Conservation (phyloP, 352 stramenopile species). For the Nothophytophthora sp. region DNA sequence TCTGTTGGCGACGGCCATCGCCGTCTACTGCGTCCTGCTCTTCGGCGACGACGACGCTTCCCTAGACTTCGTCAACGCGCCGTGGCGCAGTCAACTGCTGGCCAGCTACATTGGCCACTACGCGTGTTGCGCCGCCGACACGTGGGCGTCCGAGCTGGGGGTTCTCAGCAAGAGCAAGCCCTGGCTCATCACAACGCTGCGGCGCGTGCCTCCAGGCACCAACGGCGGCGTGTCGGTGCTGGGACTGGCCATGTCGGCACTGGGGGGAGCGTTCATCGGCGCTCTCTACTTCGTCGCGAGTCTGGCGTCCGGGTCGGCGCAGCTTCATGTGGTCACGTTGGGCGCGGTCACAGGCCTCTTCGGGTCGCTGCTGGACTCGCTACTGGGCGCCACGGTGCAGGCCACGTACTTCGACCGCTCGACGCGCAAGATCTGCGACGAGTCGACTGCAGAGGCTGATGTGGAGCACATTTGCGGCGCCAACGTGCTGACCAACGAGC, state of each 20-base stretch:
- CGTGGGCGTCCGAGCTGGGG: slow-evolving; percentile 95
- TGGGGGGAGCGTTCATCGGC: slow-evolving; percentile 91
- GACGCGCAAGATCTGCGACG: slow-evolving; percentile 62
- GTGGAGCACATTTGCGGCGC: slow-evolving; percentile 26
- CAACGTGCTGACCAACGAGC: slow-evolving; percentile 65
- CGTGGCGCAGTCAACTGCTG: slow-evolving; percentile 49
- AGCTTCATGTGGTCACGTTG: slow-evolving; percentile 57
- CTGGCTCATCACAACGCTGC: slow-evolving; percentile 85
- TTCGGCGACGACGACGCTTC: slow-evolving; percentile 43
- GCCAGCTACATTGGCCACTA: slow-evolving; percentile 92
- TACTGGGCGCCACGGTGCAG: slow-evolving; percentile 85
- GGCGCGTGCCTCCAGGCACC: slow-evolving; percentile 87
- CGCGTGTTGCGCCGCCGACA: slow-evolving; percentile 93
- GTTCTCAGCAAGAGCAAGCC: slow-evolving; percentile 83
- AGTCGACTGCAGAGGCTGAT: slow-evolving; percentile 11
- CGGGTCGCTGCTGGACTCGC: slow-evolving; percentile 81
- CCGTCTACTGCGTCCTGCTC: slow-evolving; percentile 41
- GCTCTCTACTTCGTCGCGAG: slow-evolving; percentile 59
- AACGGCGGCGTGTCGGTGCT: slow-evolving; percentile 93
- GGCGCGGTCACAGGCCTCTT: slow-evolving; percentile 60
- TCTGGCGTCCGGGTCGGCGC: slow-evolving; percentile 34
- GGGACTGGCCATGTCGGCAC: slow-evolving; percentile 75
- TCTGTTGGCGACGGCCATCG: slow-evolving; percentile 63
- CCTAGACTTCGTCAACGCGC: slow-evolving; percentile 40
- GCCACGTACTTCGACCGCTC: slow-evolving; percentile 62